Evolutionary conservation across 345 rosid genomes (phyloP).

Genomic region (Lepidium aucheri): DNA sequence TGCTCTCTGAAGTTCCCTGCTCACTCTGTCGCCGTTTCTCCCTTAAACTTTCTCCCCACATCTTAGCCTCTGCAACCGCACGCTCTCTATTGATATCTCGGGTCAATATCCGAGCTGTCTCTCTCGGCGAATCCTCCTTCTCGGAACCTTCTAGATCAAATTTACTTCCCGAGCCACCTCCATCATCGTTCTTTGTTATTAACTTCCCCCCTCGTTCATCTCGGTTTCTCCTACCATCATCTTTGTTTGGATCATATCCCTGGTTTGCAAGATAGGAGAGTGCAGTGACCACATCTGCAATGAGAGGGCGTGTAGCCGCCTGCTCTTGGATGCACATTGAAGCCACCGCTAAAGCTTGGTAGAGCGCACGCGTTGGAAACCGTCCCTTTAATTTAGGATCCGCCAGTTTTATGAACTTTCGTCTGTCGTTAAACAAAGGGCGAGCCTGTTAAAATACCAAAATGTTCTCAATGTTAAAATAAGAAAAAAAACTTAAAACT

Average conservation of each 20-base stretch:
- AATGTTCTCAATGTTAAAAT: background rate
- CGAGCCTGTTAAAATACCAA: slow-evolving; percentile 52
- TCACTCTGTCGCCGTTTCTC: slow-evolving; percentile 76
- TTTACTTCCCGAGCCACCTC: slow-evolving; percentile 60
- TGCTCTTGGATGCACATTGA: slow-evolving; percentile 98
- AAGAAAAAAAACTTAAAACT: background rate
- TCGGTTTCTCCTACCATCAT: slow-evolving; percentile 40
- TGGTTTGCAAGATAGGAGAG: slow-evolving; percentile 91
- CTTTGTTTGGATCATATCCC: slow-evolving; percentile 59
- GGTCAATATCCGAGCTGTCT: slow-evolving; percentile 55
- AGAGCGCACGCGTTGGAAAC: slow-evolving; percentile 81
- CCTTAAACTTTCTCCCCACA: slow-evolving; percentile 96
- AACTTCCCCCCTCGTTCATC: slow-evolving; percentile 51
- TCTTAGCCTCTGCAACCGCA: slow-evolving; percentile 94
- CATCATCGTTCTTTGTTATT: slow-evolving; percentile 58
- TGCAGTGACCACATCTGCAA: slow-evolving; percentile 87
- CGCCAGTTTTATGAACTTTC: slow-evolving; percentile 68
- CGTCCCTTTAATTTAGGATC: slow-evolving; percentile 77
- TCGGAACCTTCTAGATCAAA: slow-evolving; percentile 79
- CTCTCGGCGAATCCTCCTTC: slow-evolving; percentile 86
- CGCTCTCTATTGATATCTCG: slow-evolving; percentile 78
- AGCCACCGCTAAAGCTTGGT: slow-evolving; percentile 94
- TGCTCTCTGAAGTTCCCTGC: slow-evolving; percentile 37
- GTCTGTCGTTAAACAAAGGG: slow-evolving; percentile 73
- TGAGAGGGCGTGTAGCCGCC: slow-evolving; percentile 95